Evolutionary conservation across 2,329 filamentous ascomycete genomes (phyloP).

Genomic region (Diaporthe vaccinii): DNA sequence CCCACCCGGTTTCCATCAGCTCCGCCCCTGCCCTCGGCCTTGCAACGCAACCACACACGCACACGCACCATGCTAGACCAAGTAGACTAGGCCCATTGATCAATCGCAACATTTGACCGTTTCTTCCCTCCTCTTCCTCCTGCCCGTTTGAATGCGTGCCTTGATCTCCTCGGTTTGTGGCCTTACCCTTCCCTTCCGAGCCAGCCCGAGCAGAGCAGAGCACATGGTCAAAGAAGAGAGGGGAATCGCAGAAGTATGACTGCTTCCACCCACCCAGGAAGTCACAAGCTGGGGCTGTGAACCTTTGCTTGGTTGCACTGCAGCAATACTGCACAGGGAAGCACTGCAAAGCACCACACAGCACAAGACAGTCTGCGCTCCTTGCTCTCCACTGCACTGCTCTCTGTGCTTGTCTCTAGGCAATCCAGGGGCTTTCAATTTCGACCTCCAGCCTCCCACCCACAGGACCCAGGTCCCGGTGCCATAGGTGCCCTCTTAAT

Average conservation of each 20-base stretch:
- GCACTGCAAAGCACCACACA: neutral
- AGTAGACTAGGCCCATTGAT: constrained; percentile 14
- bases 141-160: constrained; percentile 4
- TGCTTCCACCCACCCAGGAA: constrained; percentile 4
- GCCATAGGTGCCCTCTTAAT: neutral
- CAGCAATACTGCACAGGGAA: constrained; percentile 3
- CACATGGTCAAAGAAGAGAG: constrained; percentile 23
- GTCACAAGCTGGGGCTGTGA: constrained; percentile 17
- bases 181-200: neutral
- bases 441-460: neutral
- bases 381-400: neutral
- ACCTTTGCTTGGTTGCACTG: constrained; percentile 5
- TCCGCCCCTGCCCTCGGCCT: neutral
- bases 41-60: neutral
- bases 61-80: neutral
- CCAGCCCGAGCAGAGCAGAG: neutral
- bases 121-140: neutral
- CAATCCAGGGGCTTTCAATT: neutral
- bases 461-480: neutral
- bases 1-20: constrained; percentile 14
- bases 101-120: neutral
- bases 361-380: neutral
- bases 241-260: neutral
- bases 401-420: neutral
- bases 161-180: constrained; percentile 14